phyloP scores from a whole-genome alignment of 495 filamentous ascomycete species.

The Lichina pygmaea region DNA sequence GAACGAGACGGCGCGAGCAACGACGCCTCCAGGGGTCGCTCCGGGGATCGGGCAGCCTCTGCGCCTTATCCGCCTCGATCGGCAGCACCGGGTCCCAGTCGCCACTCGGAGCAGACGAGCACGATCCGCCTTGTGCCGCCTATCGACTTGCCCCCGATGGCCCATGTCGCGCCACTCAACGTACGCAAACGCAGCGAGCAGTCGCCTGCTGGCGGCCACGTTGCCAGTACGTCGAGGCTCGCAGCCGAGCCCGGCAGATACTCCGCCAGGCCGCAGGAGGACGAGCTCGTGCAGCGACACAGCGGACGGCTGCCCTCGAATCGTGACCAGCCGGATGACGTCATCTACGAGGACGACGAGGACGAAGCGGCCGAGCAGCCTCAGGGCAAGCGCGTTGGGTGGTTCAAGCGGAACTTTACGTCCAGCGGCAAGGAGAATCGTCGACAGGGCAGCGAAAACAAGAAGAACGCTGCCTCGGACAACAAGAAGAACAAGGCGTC shows the following conservation, averaged over 20 bases:
- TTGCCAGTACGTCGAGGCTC: too few relatives aligned
- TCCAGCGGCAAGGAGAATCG: not conserved
- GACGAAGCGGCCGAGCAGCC: not conserved
- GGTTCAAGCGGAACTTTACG: not conserved
- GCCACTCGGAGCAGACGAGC: slow-evolving; percentile 12
- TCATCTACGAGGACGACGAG: too few relatives aligned
- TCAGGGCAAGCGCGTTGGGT: not conserved
- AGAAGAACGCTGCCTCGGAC: too few relatives aligned
- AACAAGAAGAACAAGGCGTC: too few relatives aligned
- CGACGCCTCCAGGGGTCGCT: slow-evolving; percentile 4
- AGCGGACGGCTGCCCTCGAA: too few relatives aligned
- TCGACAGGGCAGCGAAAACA: not conserved
- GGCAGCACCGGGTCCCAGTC: slow-evolving; percentile 9
- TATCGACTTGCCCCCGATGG: slow-evolving; percentile 3
- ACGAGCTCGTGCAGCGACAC: too few relatives aligned
- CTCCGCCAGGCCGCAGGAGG: too few relatives aligned
- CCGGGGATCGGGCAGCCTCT: slow-evolving; percentile 12
- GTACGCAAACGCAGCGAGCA: slow-evolving; percentile 22
- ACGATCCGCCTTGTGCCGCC: slow-evolving; percentile 22
- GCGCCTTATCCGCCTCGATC: slow-evolving; percentile 7
- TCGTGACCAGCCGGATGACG: too few relatives aligned
- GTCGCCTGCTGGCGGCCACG: not conserved
- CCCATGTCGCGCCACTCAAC: slow-evolving; percentile 19
- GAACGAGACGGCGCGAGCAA: slow-evolving; percentile 4
- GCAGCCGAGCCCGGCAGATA: too few relatives aligned